Conservation (phyloP, 805 yeast species). For the Clavispora fructus region DNA sequence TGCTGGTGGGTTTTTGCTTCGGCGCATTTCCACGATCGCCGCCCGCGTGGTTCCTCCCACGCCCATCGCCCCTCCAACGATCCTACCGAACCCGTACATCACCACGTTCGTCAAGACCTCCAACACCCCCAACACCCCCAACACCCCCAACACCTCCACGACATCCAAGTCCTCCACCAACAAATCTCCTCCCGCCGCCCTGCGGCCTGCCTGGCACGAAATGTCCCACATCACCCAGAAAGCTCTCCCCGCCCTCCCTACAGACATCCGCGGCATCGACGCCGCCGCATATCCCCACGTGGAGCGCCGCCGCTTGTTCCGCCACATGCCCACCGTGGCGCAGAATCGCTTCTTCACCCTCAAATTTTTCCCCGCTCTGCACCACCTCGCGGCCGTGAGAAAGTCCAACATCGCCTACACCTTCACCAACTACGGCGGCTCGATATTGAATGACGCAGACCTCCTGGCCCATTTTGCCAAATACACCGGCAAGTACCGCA, state of each 20-base stretch:
- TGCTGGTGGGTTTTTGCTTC: too few relatives aligned
- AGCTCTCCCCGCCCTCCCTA: slow-evolving; percentile 21
- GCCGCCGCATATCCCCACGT: slow-evolving; percentile 14
- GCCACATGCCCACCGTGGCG: slow-evolving; percentile 14
- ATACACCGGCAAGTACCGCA: slow-evolving; percentile 26
- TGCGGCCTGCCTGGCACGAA: background rate
- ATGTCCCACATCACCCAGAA: slow-evolving; percentile 11
- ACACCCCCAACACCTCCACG: too few relatives aligned
- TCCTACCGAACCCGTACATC: too few relatives aligned
- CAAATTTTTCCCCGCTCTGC: slow-evolving; percentile 26
- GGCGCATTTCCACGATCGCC: too few relatives aligned
- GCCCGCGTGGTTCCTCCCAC: background rate
- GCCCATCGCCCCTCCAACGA: background rate
- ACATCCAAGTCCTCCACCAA: too few relatives aligned
- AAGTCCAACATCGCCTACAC: slow-evolving; percentile 36
- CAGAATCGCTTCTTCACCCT: slow-evolving; percentile 19
- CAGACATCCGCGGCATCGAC: slow-evolving; percentile 35
- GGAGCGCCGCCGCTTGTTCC: slow-evolving; percentile 5
- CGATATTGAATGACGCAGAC: slow-evolving; percentile 20
- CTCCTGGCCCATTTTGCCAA: slow-evolving; percentile 16
- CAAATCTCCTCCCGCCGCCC: too few relatives aligned
- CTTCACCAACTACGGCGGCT: slow-evolving; percentile 25
- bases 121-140: too few relatives aligned
- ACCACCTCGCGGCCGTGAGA: slow-evolving; percentile 22
- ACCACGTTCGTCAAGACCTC: too few relatives aligned